Base-by-base conservation (phyloP, 805 yeast genomes). In the Lipomyces kockii region DNA sequence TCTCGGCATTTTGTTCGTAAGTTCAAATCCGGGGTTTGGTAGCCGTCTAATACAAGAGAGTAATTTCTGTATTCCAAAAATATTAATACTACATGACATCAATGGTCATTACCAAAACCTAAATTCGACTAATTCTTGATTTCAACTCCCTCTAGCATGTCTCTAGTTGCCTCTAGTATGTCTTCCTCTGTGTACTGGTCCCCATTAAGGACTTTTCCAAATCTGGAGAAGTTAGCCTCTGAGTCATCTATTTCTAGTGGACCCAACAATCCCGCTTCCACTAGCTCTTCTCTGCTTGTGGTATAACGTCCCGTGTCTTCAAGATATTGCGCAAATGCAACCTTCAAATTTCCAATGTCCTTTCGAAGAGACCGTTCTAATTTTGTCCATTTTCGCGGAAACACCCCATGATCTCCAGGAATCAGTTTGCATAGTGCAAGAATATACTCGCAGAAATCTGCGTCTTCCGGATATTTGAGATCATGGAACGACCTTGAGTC, bases 391-490 rank as follows among this genome's bases (percentile, higher is more conserved):
- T 56, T 60, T 3, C 67, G 69, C 27, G 74, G 74, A 29, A 60
- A 46, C n/a, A 64, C 43, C 14, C 74, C 74, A 8, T 53, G 9
- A 14, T 68, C 63, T 14, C 60, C 69, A 14, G 63, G 68, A 11
- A 66, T 65, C 17, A 63, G 60, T 25, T 53, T 35, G 56, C 65
- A 60, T 22, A 65, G 57, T 27, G 43, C 64, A 43, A 25, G 46
- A n/a, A 78, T 57, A 77, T 77, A 61, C 70, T 83, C 83, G 72
- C 86, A 83, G 75, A 87, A 90, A 32, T 84, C 84, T 0, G 84
- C 86, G 71, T 89, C 95, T 58, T 78, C 78, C 11, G 91, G 90
- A 71, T 76, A 82, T 17, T 78, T 79, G 75, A 89, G 74, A 65
- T 82, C 84, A 73, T 88, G 91, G 76, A 83, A 85, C 2, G 75